Evolutionary conservation across 345 rosid genomes (phyloP).

Genomic region (Populus davidiana): DNA sequence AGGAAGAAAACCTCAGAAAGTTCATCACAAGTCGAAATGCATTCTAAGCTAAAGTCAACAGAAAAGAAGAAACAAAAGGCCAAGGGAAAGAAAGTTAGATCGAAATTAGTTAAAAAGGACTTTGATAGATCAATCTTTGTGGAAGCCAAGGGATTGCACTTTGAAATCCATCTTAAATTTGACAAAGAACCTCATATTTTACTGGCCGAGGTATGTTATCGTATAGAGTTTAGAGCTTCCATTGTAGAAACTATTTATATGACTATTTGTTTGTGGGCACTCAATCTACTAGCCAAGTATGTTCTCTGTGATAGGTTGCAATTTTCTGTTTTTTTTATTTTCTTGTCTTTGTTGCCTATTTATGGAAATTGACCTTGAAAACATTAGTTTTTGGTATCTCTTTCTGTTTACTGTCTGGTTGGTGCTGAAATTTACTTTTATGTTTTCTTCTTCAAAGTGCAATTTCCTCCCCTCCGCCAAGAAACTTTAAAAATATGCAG

Average conservation of each 20-base stretch:
- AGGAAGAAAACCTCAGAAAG: conserved; percentile 16
- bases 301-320: background rate
- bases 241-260: background rate
- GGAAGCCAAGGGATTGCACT: conserved; percentile 39
- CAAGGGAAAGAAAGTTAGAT: conserved; percentile 34
- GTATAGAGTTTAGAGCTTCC: background rate
- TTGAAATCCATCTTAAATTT: conserved; percentile 76
- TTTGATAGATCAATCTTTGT: conserved; percentile 51
- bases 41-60: conserved; percentile 1
- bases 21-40: background rate
- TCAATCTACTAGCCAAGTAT: background rate
- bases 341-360: background rate
- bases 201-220: conserved; percentile 72
- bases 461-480: background rate
- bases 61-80: conserved; percentile 24
- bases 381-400: background rate
- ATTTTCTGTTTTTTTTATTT: background rate
- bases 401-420: background rate
- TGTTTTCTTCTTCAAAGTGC: background rate
- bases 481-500: background rate
- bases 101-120: conserved; percentile 13
- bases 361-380: background rate
- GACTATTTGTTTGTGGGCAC: background rate
- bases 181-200: conserved; percentile 70
- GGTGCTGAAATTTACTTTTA: background rate